These are phyloP conservation scores for Ustilago sp. DNA, from an alignment of 1,284 basidiomycete species.

Conservation along the genomic window DNA sequence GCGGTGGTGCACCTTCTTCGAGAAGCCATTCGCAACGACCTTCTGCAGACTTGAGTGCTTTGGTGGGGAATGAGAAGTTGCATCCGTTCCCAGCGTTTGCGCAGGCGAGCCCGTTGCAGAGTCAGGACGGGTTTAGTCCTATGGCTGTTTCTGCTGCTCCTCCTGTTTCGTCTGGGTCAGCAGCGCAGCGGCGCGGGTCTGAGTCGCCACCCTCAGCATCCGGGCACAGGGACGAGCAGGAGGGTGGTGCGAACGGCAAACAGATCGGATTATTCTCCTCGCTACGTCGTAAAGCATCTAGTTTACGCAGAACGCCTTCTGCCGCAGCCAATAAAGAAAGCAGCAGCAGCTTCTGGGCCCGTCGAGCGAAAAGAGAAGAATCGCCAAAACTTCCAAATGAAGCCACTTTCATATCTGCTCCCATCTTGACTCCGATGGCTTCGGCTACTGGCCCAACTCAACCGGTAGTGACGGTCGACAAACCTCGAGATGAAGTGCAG, in stretches of 20 bases:
- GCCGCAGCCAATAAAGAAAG: conserved; percentile 25
- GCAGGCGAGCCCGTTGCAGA: conserved; percentile 28
- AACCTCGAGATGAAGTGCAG: conserved; percentile 1
- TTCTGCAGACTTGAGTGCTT: conserved; percentile 27
- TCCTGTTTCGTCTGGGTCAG: neutral
- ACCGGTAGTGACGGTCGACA: conserved; percentile 17
- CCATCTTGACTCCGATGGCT: conserved; percentile 25
- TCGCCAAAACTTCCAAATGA: conserved; percentile 35
- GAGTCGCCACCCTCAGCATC: conserved; percentile 11
- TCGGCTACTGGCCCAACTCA: conserved; percentile 16
- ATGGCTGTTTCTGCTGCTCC: conserved; percentile 18
- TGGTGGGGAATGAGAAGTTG: conserved; percentile 51
- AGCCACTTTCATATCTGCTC: conserved; percentile 44
- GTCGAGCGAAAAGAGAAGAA: conserved; percentile 25
- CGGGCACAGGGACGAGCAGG: conserved; percentile 2
- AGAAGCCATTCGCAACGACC: conserved; percentile 27
- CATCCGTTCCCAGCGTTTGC: conserved; percentile 54
- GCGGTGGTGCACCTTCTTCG: neutral
- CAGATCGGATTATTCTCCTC: conserved; percentile 52
- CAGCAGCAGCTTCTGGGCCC: conserved; percentile 32
- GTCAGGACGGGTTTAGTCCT: conserved; percentile 26
- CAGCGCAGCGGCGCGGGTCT: conserved; percentile 1
- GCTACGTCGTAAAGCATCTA: conserved; percentile 54
- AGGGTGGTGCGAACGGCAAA: conserved; percentile 24
- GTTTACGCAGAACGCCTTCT: conserved; percentile 33